Percentiles rank a stretch among this genome's conserved stretches.
Evolutionary conservation across 176 grass and related monocot genomes (phyloP).

Genomic region (Carex scoparia): DNA sequence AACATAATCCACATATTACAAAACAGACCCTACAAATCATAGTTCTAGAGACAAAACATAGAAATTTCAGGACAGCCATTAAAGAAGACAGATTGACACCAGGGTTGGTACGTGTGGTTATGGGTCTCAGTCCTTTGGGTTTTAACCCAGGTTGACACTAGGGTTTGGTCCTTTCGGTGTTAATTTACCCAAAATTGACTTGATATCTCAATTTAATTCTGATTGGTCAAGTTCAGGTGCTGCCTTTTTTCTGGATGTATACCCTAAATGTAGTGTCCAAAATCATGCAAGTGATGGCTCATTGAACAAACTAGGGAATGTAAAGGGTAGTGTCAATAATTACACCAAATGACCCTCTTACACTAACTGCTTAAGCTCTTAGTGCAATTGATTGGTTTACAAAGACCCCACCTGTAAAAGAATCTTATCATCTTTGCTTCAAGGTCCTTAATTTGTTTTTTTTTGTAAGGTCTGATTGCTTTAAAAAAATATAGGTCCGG

Average conservation of each 20-base stretch:
- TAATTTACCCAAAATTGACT: background rate
- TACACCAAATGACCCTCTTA: background rate
- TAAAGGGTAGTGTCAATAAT: background rate
- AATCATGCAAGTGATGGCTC: background rate
- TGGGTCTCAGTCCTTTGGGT: background rate
- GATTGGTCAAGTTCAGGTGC: background rate
- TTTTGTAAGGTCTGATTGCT: background rate
- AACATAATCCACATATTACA: no score
- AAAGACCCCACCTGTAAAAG: background rate
- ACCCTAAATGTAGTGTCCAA: background rate
- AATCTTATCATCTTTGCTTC: background rate
- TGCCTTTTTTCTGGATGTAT: background rate
- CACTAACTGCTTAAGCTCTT: background rate
- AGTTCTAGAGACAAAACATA: no score
- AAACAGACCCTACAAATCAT: no score
- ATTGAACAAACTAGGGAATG: background rate
- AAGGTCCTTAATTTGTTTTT: background rate
- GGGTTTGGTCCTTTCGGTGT: background rate
- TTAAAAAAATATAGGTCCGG: background rate
- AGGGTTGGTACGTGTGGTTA: background rate
- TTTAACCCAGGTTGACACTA: background rate
- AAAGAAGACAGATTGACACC: no score
- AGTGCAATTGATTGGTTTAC: background rate
- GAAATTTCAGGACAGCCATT: no score
- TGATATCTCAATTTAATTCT: no score